Conservation (phyloP, 2,329 filamentous ascomycete species). For the Colletotrichum sp. region DNA sequence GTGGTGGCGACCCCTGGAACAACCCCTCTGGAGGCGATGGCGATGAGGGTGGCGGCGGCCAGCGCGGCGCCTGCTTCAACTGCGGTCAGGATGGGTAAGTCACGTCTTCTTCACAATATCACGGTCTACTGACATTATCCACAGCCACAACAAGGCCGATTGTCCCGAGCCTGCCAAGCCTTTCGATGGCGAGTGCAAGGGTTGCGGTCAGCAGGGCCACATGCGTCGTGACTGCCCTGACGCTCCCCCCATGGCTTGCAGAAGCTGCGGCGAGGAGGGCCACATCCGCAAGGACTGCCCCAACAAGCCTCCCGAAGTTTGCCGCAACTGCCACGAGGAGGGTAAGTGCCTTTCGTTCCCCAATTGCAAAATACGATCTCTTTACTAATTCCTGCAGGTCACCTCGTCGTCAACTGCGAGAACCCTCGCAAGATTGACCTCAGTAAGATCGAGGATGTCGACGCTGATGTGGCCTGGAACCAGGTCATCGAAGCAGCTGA, state of each 20-base stretch:
- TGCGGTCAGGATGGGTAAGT: slow-evolving; percentile 42
- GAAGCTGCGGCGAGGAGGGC: slow-evolving; percentile 63
- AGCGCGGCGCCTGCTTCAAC: slow-evolving; percentile 36
- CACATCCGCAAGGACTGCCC: slow-evolving; percentile 69
- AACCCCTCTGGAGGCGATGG: not conserved
- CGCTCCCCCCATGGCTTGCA: slow-evolving; percentile 60
- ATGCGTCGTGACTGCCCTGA: slow-evolving; percentile 67
- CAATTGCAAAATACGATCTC: not conserved
- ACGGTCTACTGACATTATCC: slow-evolving; percentile 27
- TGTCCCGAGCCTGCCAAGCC: slow-evolving; percentile 34
- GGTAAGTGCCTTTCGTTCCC: slow-evolving; percentile 43
- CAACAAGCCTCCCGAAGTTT: slow-evolving; percentile 57
- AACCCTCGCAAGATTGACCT: slow-evolving; percentile 65
- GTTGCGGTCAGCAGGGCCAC: slow-evolving; percentile 58
- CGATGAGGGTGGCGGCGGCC: slow-evolving; percentile 20
- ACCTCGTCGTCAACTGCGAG: slow-evolving; percentile 60
- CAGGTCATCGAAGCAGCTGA: slow-evolving; percentile 56
- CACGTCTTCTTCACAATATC: slow-evolving; percentile 2
- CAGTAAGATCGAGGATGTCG: slow-evolving; percentile 50
- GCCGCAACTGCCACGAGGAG: slow-evolving; percentile 67
- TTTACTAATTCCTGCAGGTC: slow-evolving; percentile 46
- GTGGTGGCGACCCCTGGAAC: slow-evolving; percentile 15
- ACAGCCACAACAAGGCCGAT: slow-evolving; percentile 32
- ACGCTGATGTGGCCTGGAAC: slow-evolving; percentile 62
- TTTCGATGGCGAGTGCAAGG: slow-evolving; percentile 37